Evolutionary conservation across 164 flowering plant species (phyloP).

Genomic region (Cinnamomum chago): DNA sequence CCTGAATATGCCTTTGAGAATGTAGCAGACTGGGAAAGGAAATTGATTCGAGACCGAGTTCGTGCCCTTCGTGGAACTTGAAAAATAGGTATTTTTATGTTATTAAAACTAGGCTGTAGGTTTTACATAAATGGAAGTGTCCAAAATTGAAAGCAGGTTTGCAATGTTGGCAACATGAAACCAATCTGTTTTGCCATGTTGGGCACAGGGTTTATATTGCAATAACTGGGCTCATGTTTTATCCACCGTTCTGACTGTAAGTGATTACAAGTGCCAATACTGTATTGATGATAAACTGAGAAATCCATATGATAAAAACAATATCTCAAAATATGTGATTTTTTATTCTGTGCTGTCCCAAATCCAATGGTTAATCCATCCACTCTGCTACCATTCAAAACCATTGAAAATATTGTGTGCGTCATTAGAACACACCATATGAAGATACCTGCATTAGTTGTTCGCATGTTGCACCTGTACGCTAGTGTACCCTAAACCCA

Average conservation of each 20-base stretch:
- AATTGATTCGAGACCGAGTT: constrained; percentile 68
- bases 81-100: constrained; percentile 15
- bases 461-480: background rate
- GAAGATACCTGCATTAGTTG: background rate
- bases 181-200: background rate
- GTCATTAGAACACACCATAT: background rate
- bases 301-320: too few species aligned
- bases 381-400: too few species aligned
- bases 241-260: background rate
- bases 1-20: constrained; percentile 72
- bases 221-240: background rate
- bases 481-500: background rate
- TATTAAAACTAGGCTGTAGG: background rate
- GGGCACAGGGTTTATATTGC: background rate
- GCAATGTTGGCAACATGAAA: background rate
- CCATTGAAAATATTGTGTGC: too few species aligned
- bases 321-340: background rate
- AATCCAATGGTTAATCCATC: background rate
- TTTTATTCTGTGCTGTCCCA: background rate
- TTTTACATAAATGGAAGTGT: background rate
- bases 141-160: background rate
- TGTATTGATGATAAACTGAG: background rate
- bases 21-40: constrained; percentile 88
- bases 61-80: constrained; percentile 70
- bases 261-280: background rate